A percentile compares a stretch with the other conserved stretches of the same genome.
phyloP scores from a whole-genome alignment of 2,329 filamentous ascomycete genomes.

The Trichophyton mentagrophytes region DNA sequence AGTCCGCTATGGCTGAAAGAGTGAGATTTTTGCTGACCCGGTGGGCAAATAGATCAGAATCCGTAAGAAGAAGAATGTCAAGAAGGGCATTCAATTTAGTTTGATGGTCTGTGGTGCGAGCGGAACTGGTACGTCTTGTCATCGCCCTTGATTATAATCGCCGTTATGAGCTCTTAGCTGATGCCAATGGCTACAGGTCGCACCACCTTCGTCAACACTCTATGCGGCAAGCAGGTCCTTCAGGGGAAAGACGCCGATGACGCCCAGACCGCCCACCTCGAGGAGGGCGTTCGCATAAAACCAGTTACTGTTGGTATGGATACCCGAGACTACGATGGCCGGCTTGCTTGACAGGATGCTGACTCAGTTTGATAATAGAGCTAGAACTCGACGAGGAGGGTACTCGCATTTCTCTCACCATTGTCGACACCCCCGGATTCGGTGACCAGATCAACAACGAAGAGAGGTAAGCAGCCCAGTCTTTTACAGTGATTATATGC shows the following conservation, averaged over 20 bases:
- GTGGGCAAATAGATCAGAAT: conserved; percentile 61
- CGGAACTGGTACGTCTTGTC: conserved; percentile 61
- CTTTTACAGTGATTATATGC: neutral
- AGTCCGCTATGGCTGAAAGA: neutral
- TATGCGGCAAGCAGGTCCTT: conserved; percentile 89
- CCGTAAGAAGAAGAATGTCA: conserved; percentile 99
- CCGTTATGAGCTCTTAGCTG: conserved; percentile 13
- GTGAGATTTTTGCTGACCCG: conserved; percentile 1
- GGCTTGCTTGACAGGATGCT: conserved; percentile 17
- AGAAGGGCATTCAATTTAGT: conserved; percentile 99
- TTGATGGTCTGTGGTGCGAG: conserved; percentile 99
- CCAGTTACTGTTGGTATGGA: conserved; percentile 85
- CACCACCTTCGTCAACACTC: conserved; percentile 98
- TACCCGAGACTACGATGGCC: neutral
- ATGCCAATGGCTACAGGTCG: conserved; percentile 48
- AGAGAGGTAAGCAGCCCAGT: conserved; percentile 53
- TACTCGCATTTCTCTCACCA: conserved; percentile 93
- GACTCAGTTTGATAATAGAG: conserved; percentile 42
- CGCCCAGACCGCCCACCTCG: conserved; percentile 71
- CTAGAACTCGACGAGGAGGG: conserved; percentile 96
- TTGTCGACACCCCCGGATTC: conserved; percentile 96
- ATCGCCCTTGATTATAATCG: conserved; percentile 2
- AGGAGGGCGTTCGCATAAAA: conserved; percentile 98
- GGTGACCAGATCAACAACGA: conserved; percentile 99
- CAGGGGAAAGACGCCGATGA: conserved; percentile 88